These are phyloP conservation scores for Xerocomellus intermedius DNA, from an alignment of 768 basidiomycete genomes.

Conservation along the genomic window DNA sequence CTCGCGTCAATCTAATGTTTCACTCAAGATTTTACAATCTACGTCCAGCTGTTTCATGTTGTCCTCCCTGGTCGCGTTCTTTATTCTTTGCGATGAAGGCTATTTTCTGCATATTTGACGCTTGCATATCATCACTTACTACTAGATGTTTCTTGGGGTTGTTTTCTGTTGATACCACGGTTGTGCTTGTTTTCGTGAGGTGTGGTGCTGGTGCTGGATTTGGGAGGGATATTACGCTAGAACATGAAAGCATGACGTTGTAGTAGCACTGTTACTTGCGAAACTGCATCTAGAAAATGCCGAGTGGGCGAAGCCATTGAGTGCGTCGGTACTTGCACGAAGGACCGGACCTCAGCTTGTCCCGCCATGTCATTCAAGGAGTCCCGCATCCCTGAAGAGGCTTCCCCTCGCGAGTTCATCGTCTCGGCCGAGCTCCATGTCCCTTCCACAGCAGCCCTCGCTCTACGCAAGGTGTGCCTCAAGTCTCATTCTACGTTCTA, in stretches of 20 bases:
- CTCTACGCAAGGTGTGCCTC: constrained; percentile 56
- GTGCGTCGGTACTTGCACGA: not conserved
- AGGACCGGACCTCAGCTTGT: not conserved
- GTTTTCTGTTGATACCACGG: constrained; percentile 10
- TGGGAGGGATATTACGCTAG: not conserved
- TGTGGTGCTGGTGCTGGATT: constrained; percentile 5
- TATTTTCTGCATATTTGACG: constrained; percentile 14
- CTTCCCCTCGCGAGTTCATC: constrained; percentile 48
- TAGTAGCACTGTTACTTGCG: constrained; percentile 1
- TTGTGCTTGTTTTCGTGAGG: constrained; percentile 5
- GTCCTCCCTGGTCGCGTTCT: constrained; percentile 12
- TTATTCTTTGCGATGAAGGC: constrained; percentile 11
- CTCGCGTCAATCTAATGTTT: constrained; percentile 5
- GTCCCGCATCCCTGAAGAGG: constrained; percentile 4
- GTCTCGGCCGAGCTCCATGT: constrained; percentile 64
- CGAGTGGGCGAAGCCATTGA: not conserved
- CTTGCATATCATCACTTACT: constrained; percentile 4
- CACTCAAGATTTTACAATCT: constrained; percentile 9
- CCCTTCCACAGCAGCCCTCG: constrained; percentile 47
- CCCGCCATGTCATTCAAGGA: constrained; percentile 15
- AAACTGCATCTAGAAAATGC: not conserved
- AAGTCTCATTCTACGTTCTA: not conserved
- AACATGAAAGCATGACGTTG: constrained; percentile 1
- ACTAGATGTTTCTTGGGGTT: constrained; percentile 12
- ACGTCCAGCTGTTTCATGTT: constrained; percentile 15